Conservation (phyloP, 805 yeast genomes). For the Pichia deserticola region DNA sequence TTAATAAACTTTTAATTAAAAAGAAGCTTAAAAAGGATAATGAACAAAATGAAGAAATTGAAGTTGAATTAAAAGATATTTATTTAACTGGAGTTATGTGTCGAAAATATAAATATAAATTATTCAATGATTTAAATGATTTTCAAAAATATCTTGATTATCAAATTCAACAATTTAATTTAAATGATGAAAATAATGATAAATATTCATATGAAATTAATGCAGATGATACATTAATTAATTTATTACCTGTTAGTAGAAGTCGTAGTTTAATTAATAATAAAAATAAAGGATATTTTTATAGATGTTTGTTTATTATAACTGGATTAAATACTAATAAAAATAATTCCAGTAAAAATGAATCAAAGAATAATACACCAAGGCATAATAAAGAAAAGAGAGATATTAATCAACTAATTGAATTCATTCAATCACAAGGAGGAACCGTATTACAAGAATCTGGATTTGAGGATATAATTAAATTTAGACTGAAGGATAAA, state of each 20-base stretch:
- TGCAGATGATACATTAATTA: neutral
- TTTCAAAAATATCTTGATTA: conserved; percentile 11
- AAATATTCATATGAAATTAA: neutral
- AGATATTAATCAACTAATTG: neutral
- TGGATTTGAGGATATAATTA: conserved; percentile 9
- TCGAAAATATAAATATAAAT: conserved; percentile 6
- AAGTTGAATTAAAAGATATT: conserved; percentile 5
- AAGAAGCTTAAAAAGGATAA: neutral
- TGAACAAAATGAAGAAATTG: conserved; percentile 4
- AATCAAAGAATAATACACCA: conserved; percentile 5
- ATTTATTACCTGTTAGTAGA: neutral
- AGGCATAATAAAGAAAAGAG: conserved; percentile 6
- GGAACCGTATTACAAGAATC: conserved; percentile 8
- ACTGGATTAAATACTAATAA: conserved; percentile 7
- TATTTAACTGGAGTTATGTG: conserved; percentile 5
- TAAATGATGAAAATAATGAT: neutral
- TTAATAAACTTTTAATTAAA: conserved; percentile 4
- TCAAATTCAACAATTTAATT: conserved; percentile 1
- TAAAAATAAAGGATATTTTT: conserved; percentile 4
- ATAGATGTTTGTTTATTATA: conserved; percentile 10
- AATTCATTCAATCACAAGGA: conserved; percentile 7
- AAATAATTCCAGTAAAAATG: neutral
- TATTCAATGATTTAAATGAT: conserved; percentile 12
- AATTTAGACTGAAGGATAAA: neutral
- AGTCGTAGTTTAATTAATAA: neutral